These are phyloP conservation scores for Apiotrichum gamsii DNA, from an alignment of 1,284 basidiomycete species.

Conservation along the genomic window DNA sequence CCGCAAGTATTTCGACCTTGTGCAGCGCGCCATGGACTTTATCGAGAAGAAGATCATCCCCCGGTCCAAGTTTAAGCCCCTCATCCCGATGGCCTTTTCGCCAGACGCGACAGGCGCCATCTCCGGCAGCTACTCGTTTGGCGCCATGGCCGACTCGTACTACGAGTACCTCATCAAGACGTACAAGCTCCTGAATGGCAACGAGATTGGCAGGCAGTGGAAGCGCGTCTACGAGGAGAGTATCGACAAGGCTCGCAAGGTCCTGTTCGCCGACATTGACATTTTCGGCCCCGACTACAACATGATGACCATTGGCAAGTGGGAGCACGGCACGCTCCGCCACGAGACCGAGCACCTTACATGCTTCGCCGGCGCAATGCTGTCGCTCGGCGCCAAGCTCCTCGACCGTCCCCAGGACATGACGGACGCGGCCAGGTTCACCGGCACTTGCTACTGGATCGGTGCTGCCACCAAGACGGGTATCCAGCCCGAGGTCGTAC, in stretches of 20 bases:
- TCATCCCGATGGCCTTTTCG: constrained; percentile 45
- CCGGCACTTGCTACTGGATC: constrained; percentile 53
- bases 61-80: constrained; percentile 24
- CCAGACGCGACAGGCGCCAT: constrained; percentile 25
- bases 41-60: constrained; percentile 48
- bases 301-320: constrained; percentile 45
- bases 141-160: constrained; percentile 50
- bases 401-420: constrained; percentile 49
- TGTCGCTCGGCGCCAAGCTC: constrained; percentile 52
- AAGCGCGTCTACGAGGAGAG: constrained; percentile 49
- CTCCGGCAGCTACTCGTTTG: constrained; percentile 45
- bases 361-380: constrained; percentile 55
- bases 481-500: constrained; percentile 46
- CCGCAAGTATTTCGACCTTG: constrained; percentile 51
- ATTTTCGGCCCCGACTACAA: constrained; percentile 46
- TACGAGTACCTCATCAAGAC: constrained; percentile 56
- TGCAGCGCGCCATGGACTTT: constrained; percentile 51
- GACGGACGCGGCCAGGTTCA: constrained; percentile 45
- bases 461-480: constrained; percentile 46
- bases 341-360: constrained; percentile 42
- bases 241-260: constrained; percentile 48
- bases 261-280: constrained; percentile 46
- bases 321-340: constrained; percentile 25
- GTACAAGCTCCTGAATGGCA: constrained; percentile 49
- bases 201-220: constrained; percentile 45